Percentiles rank a stretch among this genome's conserved stretches.
Conservation (phyloP, 2,329 filamentous ascomycete genomes). For the Aspergillaceae sp. region DNA sequence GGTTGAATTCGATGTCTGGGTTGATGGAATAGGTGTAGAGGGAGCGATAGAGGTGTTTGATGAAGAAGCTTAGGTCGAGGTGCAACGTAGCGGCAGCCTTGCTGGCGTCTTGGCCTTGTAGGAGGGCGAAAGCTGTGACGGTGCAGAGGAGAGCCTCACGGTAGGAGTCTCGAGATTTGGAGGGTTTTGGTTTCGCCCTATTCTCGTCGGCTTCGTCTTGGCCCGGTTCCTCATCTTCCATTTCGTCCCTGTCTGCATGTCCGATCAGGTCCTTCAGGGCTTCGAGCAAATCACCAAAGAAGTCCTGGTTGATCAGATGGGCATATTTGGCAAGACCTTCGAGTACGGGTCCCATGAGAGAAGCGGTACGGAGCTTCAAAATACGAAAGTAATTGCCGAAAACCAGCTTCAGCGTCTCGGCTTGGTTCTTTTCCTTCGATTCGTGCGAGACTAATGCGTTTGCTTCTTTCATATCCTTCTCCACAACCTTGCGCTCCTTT, state of each 20-base stretch:
- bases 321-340: conserved; percentile 91
- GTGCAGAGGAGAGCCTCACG: conserved; percentile 89
- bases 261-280: conserved; percentile 87
- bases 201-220: conserved; percentile 20
- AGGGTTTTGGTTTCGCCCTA: conserved; percentile 31
- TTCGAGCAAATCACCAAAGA: conserved; percentile 93
- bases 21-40: conserved; percentile 71
- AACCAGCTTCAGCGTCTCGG: conserved; percentile 90
- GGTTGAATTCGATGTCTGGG: conserved; percentile 73
- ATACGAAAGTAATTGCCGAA: conserved; percentile 95
- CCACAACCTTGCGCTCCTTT: conserved; percentile 77
- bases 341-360: conserved; percentile 92
- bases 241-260: conserved; percentile 50
- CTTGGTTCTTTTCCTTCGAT: conserved; percentile 86
- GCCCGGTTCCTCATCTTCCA: conserved; percentile 38
- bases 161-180: conserved; percentile 60
- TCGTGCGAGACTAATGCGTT: conserved; percentile 88
- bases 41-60: conserved; percentile 81
- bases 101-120: conserved; percentile 86
- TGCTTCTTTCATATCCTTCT: conserved; percentile 88
- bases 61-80: conserved; percentile 92
- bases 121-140: conserved; percentile 90
- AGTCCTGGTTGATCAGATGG: conserved; percentile 97
- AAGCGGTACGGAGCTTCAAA: conserved; percentile 68
- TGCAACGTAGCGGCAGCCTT: conserved; percentile 73